Base-by-base conservation (phyloP, 108 stramenopile genomes). In the Fragilaria crotonensis region DNA sequence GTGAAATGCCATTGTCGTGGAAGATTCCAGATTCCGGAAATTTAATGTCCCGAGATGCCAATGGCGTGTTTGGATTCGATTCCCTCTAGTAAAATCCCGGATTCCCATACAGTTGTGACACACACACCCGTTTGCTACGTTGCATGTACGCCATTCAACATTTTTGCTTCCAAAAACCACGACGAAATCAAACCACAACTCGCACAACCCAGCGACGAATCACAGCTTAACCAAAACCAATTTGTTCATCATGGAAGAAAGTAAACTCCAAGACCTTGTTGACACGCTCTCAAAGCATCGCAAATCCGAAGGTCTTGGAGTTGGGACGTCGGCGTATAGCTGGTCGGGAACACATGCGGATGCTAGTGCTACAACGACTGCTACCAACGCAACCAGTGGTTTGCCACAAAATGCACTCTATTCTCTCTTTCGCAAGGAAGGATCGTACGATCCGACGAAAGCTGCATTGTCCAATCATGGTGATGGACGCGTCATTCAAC, bases 361-460 rank as follows among this genome's bases (percentile, higher is more conserved):
- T n/a, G n/a, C n/a, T n/a, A n/a, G n/a, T n/a, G n/a, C n/a, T n/a
- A 31, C 29, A 36, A 60, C 70, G 36, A 64, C 54, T 31, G 63
- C 51, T 23, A 59, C 48, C 5, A 55, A 73, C 49, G 66, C 53
- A 1, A 64, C 67, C 55, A 80, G 86, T 67, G 90, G 90, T 23
- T 73, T 92, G 31, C 90, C 90, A 21, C 69, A 71, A 59, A 92
- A 92, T 75, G 71, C 76, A 17, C 60, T 92, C 14, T 92, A 92
- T 54, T 70, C 70, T 25, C 64, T 82, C 48, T 92, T 92, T 72
- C 83, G 86, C 0, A 63, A 73, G 30, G 80, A 80, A 58, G 90
- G 90, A 2, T 65, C 79, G 21, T 87, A 76, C 30, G 73, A 85
- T 72, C 73, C 76, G 5, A n/a, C n/a, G n/a, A 77, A 51, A 26